phyloP scores from a whole-genome alignment of 345 rosid genomes.

The Eucalyptus paniculata region DNA sequence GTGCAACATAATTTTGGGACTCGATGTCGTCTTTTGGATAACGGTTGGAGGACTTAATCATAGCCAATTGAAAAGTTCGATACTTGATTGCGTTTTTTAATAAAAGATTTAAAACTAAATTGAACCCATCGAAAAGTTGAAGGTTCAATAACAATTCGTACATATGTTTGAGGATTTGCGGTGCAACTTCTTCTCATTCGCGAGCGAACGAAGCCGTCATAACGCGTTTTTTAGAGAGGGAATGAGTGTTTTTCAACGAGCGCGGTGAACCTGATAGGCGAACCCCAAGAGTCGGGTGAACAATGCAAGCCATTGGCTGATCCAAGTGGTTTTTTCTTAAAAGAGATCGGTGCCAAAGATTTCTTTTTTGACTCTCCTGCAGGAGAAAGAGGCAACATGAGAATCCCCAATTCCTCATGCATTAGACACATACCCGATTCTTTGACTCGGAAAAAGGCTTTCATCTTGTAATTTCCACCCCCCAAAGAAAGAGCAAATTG shows the following conservation, averaged over 20 bases:
- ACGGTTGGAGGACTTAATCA: neutral
- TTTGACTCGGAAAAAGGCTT: neutral
- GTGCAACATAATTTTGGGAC: neutral
- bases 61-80: neutral
- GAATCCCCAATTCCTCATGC: neutral
- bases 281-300: neutral
- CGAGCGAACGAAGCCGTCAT: neutral
- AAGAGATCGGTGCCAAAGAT: neutral
- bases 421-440: neutral
- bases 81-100: fast-evolving
- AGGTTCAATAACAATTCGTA: neutral
- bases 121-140: neutral
- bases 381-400: neutral
- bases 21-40: neutral
- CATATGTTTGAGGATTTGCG: neutral
- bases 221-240: neutral
- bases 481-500: neutral
- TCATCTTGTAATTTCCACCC: neutral
- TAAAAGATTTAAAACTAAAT: neutral
- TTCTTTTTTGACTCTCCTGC: neutral
- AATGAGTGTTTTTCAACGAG: neutral
- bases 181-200: neutral
- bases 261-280: neutral
- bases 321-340: neutral
- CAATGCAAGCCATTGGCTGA: neutral